Conservation (phyloP, 305 asterid genomes). For the Fraxinus paxiana region DNA sequence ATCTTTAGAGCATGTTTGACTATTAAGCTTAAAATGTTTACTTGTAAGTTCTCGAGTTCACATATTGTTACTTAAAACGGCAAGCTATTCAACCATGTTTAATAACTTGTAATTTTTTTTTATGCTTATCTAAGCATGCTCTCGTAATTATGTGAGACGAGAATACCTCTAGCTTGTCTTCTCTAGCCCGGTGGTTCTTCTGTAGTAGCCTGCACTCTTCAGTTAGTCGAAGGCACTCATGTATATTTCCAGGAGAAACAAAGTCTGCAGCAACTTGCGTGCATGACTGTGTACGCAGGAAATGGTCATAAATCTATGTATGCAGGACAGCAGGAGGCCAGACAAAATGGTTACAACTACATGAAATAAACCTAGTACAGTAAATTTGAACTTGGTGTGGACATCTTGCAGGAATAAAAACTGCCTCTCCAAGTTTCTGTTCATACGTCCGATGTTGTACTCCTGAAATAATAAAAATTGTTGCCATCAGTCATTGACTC, state of each 20-base stretch:
- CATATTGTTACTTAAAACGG: background rate
- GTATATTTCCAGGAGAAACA: slow-evolving; percentile 81
- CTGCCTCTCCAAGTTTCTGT: slow-evolving; percentile 82
- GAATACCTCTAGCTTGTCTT: slow-evolving; percentile 73
- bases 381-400: slow-evolving; percentile 75
- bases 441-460: slow-evolving; percentile 84
- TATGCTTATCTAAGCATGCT: background rate
- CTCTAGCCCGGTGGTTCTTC: slow-evolving; percentile 70
- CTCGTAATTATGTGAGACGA: background rate
- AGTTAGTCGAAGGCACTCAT: slow-evolving; percentile 66
- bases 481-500: slow-evolving; percentile 1
- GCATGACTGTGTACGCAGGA: slow-evolving; percentile 56
- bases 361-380: background rate
- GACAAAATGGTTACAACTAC: background rate
- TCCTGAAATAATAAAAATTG: slow-evolving; percentile 35
- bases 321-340: background rate
- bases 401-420: slow-evolving; percentile 90
- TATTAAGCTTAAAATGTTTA: background rate
- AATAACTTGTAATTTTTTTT: background rate
- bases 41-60: background rate
- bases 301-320: background rate
- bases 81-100: background rate
- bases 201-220: slow-evolving; percentile 81
- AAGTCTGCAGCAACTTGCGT: slow-evolving; percentile 88
- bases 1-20: background rate